Evolutionary conservation across 108 stramenopile genomes (phyloP), one percentile per base, ranked within the genome.

Genomic region (Phaeodactylum tricornutum): DNA sequence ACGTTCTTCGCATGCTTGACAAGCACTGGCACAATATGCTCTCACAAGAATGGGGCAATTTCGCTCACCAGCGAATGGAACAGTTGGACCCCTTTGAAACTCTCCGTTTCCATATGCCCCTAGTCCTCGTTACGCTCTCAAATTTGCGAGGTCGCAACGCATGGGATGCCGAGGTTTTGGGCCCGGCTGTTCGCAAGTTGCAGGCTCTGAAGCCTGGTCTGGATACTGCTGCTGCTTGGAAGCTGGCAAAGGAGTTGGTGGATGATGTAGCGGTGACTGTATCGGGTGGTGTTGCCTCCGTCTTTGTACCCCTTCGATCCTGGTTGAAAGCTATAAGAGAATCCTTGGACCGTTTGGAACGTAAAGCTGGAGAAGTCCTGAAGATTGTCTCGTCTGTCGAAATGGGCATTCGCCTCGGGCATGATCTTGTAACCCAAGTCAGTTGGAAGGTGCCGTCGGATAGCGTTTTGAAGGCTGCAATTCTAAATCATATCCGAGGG

Each of bases 281-380:
- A 4, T 59, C 57, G 27, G 69, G 49, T 2, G 62, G 69, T 17
- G 39, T 70, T 27, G 37, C 0, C 19, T 34, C 47, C 4, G 29
- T 53, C 15, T 30, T 34, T 4, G 51, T 46, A 37, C 62, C 69
- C 1, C 36, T 70, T 2, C n/a, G 0, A 2, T 29, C 36, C 32
- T 70, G 69, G 69, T 27, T 64, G 16, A 43, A 60, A 22, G 61
- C 69, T 36, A 64, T 70, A 14, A 14, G 21, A n/a, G 25, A 50
- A 26, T 57, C 69, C 4, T 59, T 48, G 8, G 4, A 4, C 7
- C 5, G 19, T 14, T 35, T 70, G 27, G 57, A 70, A n/a, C n/a
- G n/a, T n/a, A n/a, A n/a, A n/a, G n/a, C n/a, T n/a, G n/a, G n/a
- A n/a, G n/a, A n/a, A n/a, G n/a, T n/a, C n/a, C n/a, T n/a, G n/a